Conservation (phyloP, 2,329 filamentous ascomycete genomes). For the Huntiella decipiens region DNA sequence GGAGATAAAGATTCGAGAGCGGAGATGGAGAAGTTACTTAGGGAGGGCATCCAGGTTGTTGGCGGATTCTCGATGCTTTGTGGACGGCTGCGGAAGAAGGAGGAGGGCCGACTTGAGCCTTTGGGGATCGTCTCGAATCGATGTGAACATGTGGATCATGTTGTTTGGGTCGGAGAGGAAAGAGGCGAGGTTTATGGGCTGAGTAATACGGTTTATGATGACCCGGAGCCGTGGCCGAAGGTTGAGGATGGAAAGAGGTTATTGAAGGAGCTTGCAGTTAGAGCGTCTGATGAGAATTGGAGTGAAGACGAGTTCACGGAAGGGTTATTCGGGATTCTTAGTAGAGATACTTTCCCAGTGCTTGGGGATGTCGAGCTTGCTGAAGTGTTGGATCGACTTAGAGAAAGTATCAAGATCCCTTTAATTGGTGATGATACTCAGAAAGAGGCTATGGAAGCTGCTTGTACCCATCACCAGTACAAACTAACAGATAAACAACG, state of each 20-base stretch:
- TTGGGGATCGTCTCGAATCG: slow-evolving; percentile 46
- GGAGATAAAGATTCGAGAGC: slow-evolving; percentile 18
- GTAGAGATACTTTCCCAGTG: slow-evolving; percentile 35
- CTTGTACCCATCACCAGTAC: too few relatives aligned
- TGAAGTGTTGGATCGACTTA: slow-evolving; percentile 32
- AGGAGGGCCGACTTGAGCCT: slow-evolving; percentile 20
- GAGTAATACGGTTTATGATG: slow-evolving; percentile 41
- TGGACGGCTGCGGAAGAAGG: slow-evolving; percentile 29
- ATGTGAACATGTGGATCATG: slow-evolving; percentile 29
- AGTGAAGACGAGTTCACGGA: slow-evolving; percentile 30
- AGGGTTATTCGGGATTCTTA: slow-evolving; percentile 34
- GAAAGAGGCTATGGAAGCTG: slow-evolving; percentile 24
- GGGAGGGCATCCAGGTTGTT: slow-evolving; percentile 37
- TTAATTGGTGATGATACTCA: slow-evolving; percentile 32
- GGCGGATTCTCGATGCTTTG: slow-evolving; percentile 51
- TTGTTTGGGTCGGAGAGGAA: slow-evolving; percentile 37
- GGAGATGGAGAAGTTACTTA: slow-evolving; percentile 31
- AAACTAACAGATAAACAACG: too few relatives aligned
- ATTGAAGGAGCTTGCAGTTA: slow-evolving; percentile 24
- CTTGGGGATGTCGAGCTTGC: slow-evolving; percentile 25
- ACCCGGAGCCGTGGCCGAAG: slow-evolving; percentile 40
- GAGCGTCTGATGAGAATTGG: slow-evolving; percentile 20
- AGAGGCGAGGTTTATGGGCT: slow-evolving; percentile 36
- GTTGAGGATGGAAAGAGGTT: slow-evolving; percentile 32
- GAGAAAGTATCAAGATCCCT: slow-evolving; percentile 43